Percentiles rank a stretch among this genome's conserved stretches.
These are phyloP conservation scores for Udeniomyces megalosporus DNA, from an alignment of 768 basidiomycete species.

Conservation along the genomic window DNA sequence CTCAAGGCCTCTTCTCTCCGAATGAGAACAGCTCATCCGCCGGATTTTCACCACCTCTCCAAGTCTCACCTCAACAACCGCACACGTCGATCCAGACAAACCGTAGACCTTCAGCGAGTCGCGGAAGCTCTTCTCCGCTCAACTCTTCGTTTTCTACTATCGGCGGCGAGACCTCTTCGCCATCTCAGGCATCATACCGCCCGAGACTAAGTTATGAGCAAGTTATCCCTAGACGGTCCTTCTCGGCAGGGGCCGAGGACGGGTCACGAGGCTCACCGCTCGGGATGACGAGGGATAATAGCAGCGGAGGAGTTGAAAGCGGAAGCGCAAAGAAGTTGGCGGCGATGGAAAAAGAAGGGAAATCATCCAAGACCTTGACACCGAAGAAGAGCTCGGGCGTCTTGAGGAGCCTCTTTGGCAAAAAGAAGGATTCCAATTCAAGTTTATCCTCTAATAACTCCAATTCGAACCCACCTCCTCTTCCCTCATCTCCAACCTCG, in stretches of 20 bases:
- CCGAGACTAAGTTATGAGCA: not conserved
- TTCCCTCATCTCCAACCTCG: not conserved
- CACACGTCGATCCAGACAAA: too few relatives aligned
- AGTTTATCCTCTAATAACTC: not conserved
- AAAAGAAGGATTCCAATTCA: slow-evolving; percentile 7
- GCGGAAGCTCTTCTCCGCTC: too few relatives aligned
- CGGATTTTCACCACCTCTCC: too few relatives aligned
- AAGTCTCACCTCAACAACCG: too few relatives aligned
- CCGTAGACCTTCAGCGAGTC: too few relatives aligned
- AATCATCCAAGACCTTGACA: not conserved
- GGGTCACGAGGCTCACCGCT: not conserved
- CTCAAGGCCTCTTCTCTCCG: not conserved
- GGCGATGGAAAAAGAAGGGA: too few relatives aligned
- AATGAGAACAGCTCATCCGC: not conserved
- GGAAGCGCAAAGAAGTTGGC: not conserved
- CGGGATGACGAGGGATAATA: not conserved
- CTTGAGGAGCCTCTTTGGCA: slow-evolving; percentile 12
- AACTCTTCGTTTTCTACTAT: not conserved
- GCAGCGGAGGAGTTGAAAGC: not conserved
- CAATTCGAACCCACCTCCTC: not conserved
- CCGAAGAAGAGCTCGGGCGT: slow-evolving; percentile 15
- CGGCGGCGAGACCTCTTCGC: not conserved
- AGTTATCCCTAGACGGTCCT: not conserved
- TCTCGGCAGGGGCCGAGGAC: not conserved
- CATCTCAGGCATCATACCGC: not conserved